Base-by-base conservation (phyloP, 805 yeast genomes). In the Metschnikowia anglica region DNA sequence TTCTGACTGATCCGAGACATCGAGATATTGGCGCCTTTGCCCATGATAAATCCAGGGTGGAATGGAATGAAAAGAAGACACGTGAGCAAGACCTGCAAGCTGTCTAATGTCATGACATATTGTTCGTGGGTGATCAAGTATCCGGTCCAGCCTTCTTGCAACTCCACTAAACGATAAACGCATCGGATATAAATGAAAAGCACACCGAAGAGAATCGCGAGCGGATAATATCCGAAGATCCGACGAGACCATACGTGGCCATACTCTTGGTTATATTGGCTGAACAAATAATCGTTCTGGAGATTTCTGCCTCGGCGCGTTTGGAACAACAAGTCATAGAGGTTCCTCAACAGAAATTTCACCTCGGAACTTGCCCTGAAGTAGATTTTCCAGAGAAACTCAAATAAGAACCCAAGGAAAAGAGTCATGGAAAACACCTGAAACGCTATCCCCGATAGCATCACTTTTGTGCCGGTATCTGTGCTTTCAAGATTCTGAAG, bases 361-460 rank as follows among this genome's bases (percentile, higher is more conserved):
- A 64, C 52, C 2, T 49, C 33, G 1, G 49, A 43, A 51, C 62
- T 44, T 30, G 59, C 58, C 54, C 55, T 42, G 48, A 61, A 60
- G 45, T 62, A 71, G 18, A 76, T 63, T 26, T 66, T 61, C 54
- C 57, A 65, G 16, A 74, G 52, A 60, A 85, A 79, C 38, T 69
- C 66, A 27, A 61, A 55, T 66, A 77, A 74, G 10, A 85, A 62
- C 5, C 63, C 19, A 24, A 81, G 60, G 60, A 86, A 89, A 1
- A 80, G 41, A 2, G 74, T 53, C 83, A 89, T 84, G 4, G 87
- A 74, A 4, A 75, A 62, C 4, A 87, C 90, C 64, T 89, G 96
- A 55, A 84, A 72, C 0, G 82, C 83, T 37, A 89, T 70, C 6
- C 96, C 96, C 2, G 76, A 90, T 35, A 87, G 76, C 83, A 88